Conservation (phyloP, 108 stramenopile genomes). For the Cyclotella sp. region DNA sequence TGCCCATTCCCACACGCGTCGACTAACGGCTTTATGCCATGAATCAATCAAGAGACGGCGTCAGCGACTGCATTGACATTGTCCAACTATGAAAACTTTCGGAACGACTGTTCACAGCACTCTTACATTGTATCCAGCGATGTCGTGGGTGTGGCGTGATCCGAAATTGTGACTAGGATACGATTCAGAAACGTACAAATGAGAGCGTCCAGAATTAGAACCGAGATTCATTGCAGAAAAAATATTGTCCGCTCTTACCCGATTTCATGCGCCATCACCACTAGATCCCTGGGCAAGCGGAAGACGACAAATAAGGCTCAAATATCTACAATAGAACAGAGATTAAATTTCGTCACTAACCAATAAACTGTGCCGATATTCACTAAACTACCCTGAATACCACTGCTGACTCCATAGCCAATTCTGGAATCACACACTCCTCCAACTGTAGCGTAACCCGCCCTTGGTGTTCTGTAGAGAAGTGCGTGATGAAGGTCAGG, state of each 20-base stretch:
- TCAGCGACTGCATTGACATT: not conserved
- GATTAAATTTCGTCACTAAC: not conserved
- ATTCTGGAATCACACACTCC: not conserved
- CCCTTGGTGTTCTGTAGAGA: not conserved
- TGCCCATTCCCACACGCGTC: not conserved
- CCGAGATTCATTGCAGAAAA: not conserved
- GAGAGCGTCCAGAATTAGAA: no score
- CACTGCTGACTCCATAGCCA: constrained; percentile 6
- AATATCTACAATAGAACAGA: no score
- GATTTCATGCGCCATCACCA: constrained; percentile 3
- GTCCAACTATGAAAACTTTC: not conserved
- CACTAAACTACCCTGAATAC: not conserved
- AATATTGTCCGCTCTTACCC: not conserved
- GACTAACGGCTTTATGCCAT: not conserved
- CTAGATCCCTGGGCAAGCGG: not conserved
- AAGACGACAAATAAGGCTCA: not conserved
- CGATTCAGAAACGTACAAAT: no score
- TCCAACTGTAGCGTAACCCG: not conserved
- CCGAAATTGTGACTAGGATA: no score
- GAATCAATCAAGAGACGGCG: not conserved
- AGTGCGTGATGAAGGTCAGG: constrained; percentile 1
- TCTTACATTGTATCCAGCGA: not conserved
- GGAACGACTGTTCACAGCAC: not conserved
- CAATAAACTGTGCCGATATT: not conserved
- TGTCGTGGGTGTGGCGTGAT: constrained; percentile 1